Conservation (phyloP, 2,329 filamentous ascomycete species). For the Tolypocladium amazonense region DNA sequence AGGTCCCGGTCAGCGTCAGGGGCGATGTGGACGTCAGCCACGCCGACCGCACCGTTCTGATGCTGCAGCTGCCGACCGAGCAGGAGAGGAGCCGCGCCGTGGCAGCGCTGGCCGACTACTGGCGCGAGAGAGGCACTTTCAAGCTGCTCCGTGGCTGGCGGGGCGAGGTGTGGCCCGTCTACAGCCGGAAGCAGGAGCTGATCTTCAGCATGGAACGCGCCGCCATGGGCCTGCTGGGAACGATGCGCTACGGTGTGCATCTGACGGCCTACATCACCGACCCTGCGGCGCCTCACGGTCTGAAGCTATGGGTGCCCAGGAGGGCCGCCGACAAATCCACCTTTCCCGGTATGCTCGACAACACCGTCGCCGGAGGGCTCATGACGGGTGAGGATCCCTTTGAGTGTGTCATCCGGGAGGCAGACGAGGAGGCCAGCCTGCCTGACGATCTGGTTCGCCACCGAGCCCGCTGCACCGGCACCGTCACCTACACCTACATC, state of each 20-base stretch:
- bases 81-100: slow-evolving; percentile 49
- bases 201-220: slow-evolving; percentile 70
- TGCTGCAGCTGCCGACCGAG: slow-evolving; percentile 49
- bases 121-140: slow-evolving; percentile 64
- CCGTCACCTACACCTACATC: slow-evolving; percentile 77
- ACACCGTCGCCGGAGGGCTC: slow-evolving; percentile 75
- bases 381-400: slow-evolving; percentile 70
- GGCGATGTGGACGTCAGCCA: slow-evolving; percentile 53
- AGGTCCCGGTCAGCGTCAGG: slow-evolving; percentile 37
- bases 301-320: slow-evolving; percentile 78
- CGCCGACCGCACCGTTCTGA: slow-evolving; percentile 48
- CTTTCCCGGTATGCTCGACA: slow-evolving; percentile 88
- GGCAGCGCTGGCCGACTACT: slow-evolving; percentile 49
- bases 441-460: slow-evolving; percentile 57
- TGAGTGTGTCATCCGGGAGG: slow-evolving; percentile 76
- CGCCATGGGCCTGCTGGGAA: slow-evolving; percentile 63
- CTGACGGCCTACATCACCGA: slow-evolving; percentile 60
- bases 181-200: slow-evolving; percentile 49
- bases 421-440: slow-evolving; percentile 79
- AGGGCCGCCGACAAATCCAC: slow-evolving; percentile 71
- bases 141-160: slow-evolving; percentile 69
- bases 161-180: slow-evolving; percentile 71
- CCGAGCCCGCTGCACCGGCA: slow-evolving; percentile 49
- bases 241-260: slow-evolving; percentile 71
- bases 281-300: slow-evolving; percentile 31